Evolutionary conservation across 176 grass and related monocot genomes (phyloP).

Genomic region (Aegilops sharonensis): DNA sequence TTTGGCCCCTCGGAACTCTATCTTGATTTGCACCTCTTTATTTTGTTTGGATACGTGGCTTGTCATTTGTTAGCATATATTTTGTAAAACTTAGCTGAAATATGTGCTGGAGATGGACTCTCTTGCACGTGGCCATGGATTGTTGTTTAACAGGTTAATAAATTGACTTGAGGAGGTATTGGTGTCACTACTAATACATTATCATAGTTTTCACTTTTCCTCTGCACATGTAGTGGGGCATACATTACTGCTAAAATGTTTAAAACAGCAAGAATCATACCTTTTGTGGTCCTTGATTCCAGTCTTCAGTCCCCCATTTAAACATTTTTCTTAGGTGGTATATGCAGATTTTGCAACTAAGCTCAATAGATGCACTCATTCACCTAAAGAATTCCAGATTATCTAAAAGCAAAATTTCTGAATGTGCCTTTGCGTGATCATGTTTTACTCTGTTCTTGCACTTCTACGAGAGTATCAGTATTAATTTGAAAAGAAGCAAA

Average conservation of each 20-base stretch:
- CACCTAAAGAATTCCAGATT: neutral
- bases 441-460: neutral
- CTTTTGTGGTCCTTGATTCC: neutral
- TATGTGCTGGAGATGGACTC: neutral
- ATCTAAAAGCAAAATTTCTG: neutral
- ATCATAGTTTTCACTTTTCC: neutral
- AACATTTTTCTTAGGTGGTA: neutral
- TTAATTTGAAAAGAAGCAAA: slow-evolving; percentile 9
- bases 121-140: neutral
- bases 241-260: neutral
- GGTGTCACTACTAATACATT: neutral
- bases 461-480: neutral
- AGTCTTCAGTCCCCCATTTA: neutral
- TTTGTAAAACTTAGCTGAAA: neutral
- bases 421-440: neutral
- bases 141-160: slow-evolving; percentile 21
- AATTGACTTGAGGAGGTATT: neutral
- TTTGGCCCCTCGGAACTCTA: neutral
- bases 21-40: neutral
- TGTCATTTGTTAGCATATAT: neutral
- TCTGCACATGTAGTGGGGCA: slow-evolving; percentile 3
- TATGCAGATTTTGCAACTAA: neutral
- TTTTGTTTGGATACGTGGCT: neutral
- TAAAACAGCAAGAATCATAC: neutral
- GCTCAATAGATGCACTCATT: neutral